phyloP scores from a whole-genome alignment of 2,329 filamentous ascomycete species.

The Colletotrichum tamarilloi region DNA sequence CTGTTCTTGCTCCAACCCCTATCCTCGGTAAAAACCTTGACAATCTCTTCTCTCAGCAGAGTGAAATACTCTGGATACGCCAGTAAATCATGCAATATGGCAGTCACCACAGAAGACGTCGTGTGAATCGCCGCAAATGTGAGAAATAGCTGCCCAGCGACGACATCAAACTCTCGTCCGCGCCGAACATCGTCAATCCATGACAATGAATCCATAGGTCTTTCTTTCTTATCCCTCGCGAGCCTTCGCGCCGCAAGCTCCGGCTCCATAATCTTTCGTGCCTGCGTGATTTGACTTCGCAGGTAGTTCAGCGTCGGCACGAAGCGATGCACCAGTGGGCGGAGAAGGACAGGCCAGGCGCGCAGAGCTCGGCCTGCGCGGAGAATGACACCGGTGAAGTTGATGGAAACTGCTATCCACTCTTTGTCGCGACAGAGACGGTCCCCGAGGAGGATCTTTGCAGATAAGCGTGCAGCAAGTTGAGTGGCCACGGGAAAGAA shows the following conservation, averaged over 20 bases:
- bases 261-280: slow-evolving; percentile 48
- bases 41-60: slow-evolving; percentile 55
- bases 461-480: slow-evolving; percentile 59
- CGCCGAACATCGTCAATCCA: slow-evolving; percentile 52
- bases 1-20: slow-evolving; percentile 47
- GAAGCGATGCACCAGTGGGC: slow-evolving; percentile 56
- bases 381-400: slow-evolving; percentile 54
- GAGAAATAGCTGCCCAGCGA: slow-evolving; percentile 81
- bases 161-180: slow-evolving; percentile 72
- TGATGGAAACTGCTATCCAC: slow-evolving; percentile 58
- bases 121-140: slow-evolving; percentile 67
- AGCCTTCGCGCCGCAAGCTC: slow-evolving; percentile 40
- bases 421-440: slow-evolving; percentile 55
- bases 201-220: slow-evolving; percentile 52
- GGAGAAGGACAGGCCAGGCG: slow-evolving; percentile 51
- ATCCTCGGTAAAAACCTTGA: slow-evolving; percentile 46
- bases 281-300: slow-evolving; percentile 46
- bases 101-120: slow-evolving; percentile 49
- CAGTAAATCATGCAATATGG: slow-evolving; percentile 52
- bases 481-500: slow-evolving; percentile 17
- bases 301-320: slow-evolving; percentile 52
- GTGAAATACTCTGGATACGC: slow-evolving; percentile 52
- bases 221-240: slow-evolving; percentile 41
- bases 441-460: slow-evolving; percentile 59
- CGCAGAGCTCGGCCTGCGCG: slow-evolving; percentile 50